phyloP scores from a whole-genome alignment of 768 basidiomycete species.

The Multifurca ochricompacta region DNA sequence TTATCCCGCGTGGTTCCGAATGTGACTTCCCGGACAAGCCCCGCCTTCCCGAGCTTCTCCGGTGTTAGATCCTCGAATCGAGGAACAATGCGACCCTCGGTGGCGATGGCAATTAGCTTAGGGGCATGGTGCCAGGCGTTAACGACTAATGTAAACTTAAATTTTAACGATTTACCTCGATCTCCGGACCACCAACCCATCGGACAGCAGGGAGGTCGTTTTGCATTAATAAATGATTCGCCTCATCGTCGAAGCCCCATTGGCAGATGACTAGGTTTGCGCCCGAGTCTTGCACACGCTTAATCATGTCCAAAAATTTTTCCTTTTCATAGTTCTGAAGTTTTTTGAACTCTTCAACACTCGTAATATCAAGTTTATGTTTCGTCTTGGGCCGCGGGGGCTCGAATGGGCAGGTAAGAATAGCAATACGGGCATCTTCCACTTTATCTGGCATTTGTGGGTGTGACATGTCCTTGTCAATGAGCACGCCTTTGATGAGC shows the following conservation, averaged over 20 bases:
- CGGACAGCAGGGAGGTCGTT: slow-evolving; percentile 95
- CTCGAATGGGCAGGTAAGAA: slow-evolving; percentile 98
- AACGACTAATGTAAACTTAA: background rate
- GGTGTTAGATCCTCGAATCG: slow-evolving; percentile 92
- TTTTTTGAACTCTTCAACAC: slow-evolving; percentile 94
- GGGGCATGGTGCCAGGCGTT: slow-evolving; percentile 1
- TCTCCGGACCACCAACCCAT: slow-evolving; percentile 99
- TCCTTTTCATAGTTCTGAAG: slow-evolving; percentile 91
- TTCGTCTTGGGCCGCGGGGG: slow-evolving; percentile 99
- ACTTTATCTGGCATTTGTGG: slow-evolving; percentile 93
- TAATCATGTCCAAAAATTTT: slow-evolving; percentile 97
- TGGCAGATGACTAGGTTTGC: slow-evolving; percentile 99
- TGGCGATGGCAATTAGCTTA: slow-evolving; percentile 96
- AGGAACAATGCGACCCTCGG: slow-evolving; percentile 95
- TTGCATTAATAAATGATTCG: slow-evolving; percentile 96
- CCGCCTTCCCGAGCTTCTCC: slow-evolving; percentile 89
- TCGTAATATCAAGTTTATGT: slow-evolving; percentile 96
- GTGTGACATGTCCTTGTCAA: slow-evolving; percentile 99
- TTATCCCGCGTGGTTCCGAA: slow-evolving; percentile 99
- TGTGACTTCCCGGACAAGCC: slow-evolving; percentile 86
- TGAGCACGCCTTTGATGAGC: slow-evolving; percentile 93
- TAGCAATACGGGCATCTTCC: slow-evolving; percentile 85
- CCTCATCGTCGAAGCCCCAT: slow-evolving; percentile 99
- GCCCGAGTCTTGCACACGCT: slow-evolving; percentile 89
- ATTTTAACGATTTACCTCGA: slow-evolving; percentile 58